Evolutionary conservation across 768 basidiomycete species (phyloP).

Genomic region (Tulasnella sp.): DNA sequence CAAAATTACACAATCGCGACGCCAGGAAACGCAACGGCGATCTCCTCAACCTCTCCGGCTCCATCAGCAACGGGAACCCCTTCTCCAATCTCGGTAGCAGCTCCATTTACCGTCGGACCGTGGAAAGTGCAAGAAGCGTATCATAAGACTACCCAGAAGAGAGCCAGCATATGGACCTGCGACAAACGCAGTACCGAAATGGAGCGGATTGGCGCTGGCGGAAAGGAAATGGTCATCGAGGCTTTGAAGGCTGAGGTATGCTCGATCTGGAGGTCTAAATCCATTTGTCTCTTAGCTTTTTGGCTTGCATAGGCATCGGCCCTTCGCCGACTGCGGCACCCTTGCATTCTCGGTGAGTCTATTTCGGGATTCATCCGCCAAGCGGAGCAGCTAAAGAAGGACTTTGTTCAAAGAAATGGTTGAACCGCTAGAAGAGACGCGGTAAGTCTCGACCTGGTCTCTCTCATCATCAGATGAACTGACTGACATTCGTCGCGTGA

Average conservation of each 20-base stretch:
- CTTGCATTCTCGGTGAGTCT: slow-evolving; percentile 72
- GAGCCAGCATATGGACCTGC: slow-evolving; percentile 86
- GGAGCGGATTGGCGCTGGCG: slow-evolving; percentile 56
- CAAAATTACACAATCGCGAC: slow-evolving; percentile 15
- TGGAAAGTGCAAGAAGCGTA: slow-evolving; percentile 84
- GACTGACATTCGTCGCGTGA: not conserved
- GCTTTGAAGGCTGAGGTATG: slow-evolving; percentile 84
- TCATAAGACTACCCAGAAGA: slow-evolving; percentile 75
- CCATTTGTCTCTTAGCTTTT: not conserved
- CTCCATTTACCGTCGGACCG: slow-evolving; percentile 61
- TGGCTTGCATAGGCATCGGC: slow-evolving; percentile 57
- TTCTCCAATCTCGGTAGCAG: not conserved
- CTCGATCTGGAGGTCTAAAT: slow-evolving; percentile 16
- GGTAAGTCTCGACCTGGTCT: slow-evolving; percentile 29
- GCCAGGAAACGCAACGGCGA: not conserved
- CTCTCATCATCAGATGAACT: not conserved
- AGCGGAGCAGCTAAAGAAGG: slow-evolving; percentile 5
- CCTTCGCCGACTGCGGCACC: slow-evolving; percentile 78
- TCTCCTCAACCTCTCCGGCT: not conserved
- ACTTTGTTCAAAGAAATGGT: slow-evolving; percentile 66
- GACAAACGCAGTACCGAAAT: slow-evolving; percentile 73
- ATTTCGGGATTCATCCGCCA: not conserved
- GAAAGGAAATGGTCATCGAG: slow-evolving; percentile 69
- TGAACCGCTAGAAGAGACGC: slow-evolving; percentile 90
- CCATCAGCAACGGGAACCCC: not conserved